Base-by-base conservation (phyloP, 768 basidiomycete species). In the Russula sp. region DNA sequence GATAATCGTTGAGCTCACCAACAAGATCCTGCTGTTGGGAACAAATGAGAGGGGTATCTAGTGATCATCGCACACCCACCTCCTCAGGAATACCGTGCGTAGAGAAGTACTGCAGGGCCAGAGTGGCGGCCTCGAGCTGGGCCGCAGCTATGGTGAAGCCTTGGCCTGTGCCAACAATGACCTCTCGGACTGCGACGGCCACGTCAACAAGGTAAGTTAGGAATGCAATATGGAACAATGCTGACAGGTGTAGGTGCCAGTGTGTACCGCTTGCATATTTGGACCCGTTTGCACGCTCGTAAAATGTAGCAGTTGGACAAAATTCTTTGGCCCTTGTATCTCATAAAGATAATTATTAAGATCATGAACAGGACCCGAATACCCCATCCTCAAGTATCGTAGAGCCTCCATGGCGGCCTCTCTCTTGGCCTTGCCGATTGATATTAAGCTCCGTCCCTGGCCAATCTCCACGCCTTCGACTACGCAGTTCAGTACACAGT, bases 261-360 rank as follows among this genome's bases (percentile, higher is more conserved):
- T 27, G 27, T 27, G 27, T 27, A 27, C 27, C 27, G 2, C 27
- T 3, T 27, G 27, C 27, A 1, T 27, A 14, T 32, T 34, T 9
- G 51, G 44, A 27, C 62, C 62, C 16, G 5, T 3, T 42, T 59
- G 45, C 11, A 18, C 5, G 18, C 1, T 54, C 4, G 14, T n/a
- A 20, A 49, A 59, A 1, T 0, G 27, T 52, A 63, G 22, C 7
- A 48, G 0, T 4, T 1, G 2, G 27, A 27, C 27, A 1, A 27
- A 27, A 27, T 27, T 27, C 2, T 27, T 27, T 27, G 27, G 34
- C 9, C 13, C 13, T 6, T 18, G 34, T 0, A 42, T 3, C 22
- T 13, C 45, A 22, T 55, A 51, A 27, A 63, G 53, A 20, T 14
- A 55, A 6, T 59, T 59, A 45, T 56, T 59, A 14, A 63, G 52